Conservation (phyloP, 257 asterid genomes). For the Verbascum thapsus region DNA sequence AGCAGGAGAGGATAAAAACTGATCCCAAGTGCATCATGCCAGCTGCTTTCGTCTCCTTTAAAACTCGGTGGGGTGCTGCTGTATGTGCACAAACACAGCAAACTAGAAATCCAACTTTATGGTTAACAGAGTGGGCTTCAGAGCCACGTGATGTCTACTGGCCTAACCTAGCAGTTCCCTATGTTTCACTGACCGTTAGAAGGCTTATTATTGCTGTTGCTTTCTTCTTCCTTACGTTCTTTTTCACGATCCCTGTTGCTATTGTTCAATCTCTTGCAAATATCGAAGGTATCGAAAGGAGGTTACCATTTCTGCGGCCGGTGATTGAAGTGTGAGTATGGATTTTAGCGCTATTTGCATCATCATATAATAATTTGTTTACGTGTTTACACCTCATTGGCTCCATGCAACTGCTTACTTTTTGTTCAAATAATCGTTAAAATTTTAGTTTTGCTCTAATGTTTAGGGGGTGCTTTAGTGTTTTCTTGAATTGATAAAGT, state of each 20-base stretch:
- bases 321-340: constrained; percentile 68
- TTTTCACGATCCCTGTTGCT: constrained; percentile 86
- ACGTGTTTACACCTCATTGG: not conserved
- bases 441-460: too few relatives aligned
- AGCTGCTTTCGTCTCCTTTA: constrained; percentile 88
- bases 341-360: constrained; percentile 20
- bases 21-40: constrained; percentile 71
- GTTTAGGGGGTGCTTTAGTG: too few relatives aligned
- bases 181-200: constrained; percentile 75
- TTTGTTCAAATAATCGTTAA: too few relatives aligned
- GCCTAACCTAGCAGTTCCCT: constrained; percentile 86
- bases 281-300: constrained; percentile 73
- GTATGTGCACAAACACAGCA: constrained; percentile 94
- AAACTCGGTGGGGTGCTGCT: constrained; percentile 92
- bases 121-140: constrained; percentile 95
- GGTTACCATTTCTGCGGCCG: constrained; percentile 59
- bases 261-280: constrained; percentile 89
- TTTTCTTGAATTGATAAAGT: too few relatives aligned
- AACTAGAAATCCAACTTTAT: constrained; percentile 79
- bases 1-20: constrained; percentile 58
- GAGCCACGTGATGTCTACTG: constrained; percentile 92
- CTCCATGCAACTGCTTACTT: not conserved
- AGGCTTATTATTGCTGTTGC: constrained; percentile 73
- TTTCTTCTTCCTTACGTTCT: constrained; percentile 91
- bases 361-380: constrained; percentile 7